A percentile compares a stretch with the other conserved stretches of the same genome.
phyloP scores from a whole-genome alignment of 2,329 filamentous ascomycete species.

The Fusarium sp. region DNA sequence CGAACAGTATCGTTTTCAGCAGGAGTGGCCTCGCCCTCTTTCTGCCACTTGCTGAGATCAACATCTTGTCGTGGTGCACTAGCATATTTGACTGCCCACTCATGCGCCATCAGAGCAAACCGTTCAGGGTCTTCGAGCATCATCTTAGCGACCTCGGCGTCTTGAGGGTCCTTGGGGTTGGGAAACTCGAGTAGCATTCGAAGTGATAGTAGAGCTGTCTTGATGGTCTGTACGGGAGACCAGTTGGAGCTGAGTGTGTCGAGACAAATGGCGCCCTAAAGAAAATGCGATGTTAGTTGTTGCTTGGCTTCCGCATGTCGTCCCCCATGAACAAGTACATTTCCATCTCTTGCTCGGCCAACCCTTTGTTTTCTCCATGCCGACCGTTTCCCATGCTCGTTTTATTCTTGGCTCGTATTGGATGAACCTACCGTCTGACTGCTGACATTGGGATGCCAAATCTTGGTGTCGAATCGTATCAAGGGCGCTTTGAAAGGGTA shows the following conservation, averaged over 20 bases:
- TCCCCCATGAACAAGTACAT: not conserved
- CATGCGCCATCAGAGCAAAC: constrained; percentile 85
- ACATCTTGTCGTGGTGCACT: constrained; percentile 72
- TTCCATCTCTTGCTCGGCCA: not conserved
- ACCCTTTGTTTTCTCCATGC: not conserved
- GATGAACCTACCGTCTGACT: constrained; percentile 81
- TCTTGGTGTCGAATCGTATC: constrained; percentile 92
- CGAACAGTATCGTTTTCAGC: constrained; percentile 42
- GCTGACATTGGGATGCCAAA: constrained; percentile 98
- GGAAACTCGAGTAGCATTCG: constrained; percentile 93
- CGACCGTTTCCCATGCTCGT: not conserved
- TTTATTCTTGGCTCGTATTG: not conserved
- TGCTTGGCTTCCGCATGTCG: not conserved
- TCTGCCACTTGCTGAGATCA: constrained; percentile 60
- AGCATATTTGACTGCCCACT: constrained; percentile 90
- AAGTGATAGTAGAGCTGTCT: constrained; percentile 91
- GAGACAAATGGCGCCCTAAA: constrained; percentile 92
- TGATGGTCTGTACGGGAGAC: constrained; percentile 97
- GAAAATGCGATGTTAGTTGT: constrained; percentile 27
- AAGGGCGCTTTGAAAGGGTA: constrained; percentile 94
- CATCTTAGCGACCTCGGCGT: constrained; percentile 95
- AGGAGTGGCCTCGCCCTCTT: constrained; percentile 60
- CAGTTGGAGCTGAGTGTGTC: constrained; percentile 91
- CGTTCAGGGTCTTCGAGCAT: constrained; percentile 81
- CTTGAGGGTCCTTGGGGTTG: constrained; percentile 96